Evolutionary conservation across 2,329 filamentous ascomycete species (phyloP).

Genomic region (Monosporascus sp.): DNA sequence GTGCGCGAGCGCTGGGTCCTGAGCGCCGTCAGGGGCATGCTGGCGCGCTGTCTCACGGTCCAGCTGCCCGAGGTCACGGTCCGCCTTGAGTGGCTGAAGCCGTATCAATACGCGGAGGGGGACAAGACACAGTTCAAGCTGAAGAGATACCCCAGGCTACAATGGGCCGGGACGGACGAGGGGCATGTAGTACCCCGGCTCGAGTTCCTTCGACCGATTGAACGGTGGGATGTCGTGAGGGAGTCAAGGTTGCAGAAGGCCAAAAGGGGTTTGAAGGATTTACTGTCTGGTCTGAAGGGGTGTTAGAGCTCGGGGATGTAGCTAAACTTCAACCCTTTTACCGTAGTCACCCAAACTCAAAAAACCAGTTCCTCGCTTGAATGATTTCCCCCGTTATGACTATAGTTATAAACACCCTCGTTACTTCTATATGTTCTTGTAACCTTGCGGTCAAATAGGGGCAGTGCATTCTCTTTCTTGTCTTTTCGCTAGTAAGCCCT

Average conservation of each 20-base stretch:
- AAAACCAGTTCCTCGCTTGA: no score
- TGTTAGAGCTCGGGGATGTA: background rate
- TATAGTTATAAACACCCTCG: no score
- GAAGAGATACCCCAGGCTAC: conserved; percentile 8
- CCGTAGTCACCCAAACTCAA: no score
- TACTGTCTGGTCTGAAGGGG: conserved; percentile 19
- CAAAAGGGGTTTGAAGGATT: conserved; percentile 1
- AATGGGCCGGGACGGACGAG: conserved; percentile 1
- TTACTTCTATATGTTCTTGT: no score
- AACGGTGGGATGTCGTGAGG: background rate
- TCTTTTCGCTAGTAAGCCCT: no score
- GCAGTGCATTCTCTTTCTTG: no score
- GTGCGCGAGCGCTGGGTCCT: conserved; percentile 19
- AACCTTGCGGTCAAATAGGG: no score
- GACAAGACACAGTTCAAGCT: conserved; percentile 6
- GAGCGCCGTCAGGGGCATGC: conserved; percentile 11
- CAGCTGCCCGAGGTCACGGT: conserved; percentile 14
- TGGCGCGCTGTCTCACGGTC: conserved; percentile 12
- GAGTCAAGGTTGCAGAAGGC: conserved; percentile 3
- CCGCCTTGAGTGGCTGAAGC: conserved; percentile 6
- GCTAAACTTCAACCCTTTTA: background rate
- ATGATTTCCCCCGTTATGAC: no score
- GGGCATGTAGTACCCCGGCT: background rate
- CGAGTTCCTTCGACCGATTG: background rate
- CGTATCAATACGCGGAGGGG: conserved; percentile 12